Evolutionary conservation across 2,329 filamentous ascomycete genomes (phyloP), one percentile per base, ranked within the genome.

Genomic region (Gaeumannomyces sp.): DNA sequence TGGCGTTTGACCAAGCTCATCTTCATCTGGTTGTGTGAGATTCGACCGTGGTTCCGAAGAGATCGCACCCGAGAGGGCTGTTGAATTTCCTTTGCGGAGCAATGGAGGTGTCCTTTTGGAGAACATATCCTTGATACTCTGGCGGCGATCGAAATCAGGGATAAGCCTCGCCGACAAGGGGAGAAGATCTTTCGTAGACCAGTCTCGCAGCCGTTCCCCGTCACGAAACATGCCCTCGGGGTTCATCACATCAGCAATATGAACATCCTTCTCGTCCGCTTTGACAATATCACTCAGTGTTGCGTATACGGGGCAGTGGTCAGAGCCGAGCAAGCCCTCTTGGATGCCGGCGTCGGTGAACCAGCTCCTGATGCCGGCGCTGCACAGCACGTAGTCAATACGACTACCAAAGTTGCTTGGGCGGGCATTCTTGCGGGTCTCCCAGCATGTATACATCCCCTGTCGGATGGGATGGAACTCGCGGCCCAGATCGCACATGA

Each of bases 381-480:
- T 95, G 73, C 92, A 96, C 4, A 98, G 82, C 25, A 99, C 85
- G 76, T 96, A 98, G 76, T 99, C 95, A 70, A 98, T 98, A 50
- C 95, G 86, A 64, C 91, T 90, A 7, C 95, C 95, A 75, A 90
- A 96, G 74, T 98, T 98, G 3, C 91, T 93, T 3, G 94, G 94
- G n/a, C 95, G 84, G n/a, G 92, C 91, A 75, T 98, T 98, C 72
- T 93, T 90, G 74, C 91, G 93, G 62, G 92, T 93, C 68, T 98
- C 93, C 94, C 94, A 98, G 75, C 94, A 97, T 0, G 95, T 98
- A 75, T 92, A 98, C 95, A 99, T 98, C 67, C 92, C 92, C 67
- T 82, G 81, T 56, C 95, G 84, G n/a, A 80, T 77, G 0, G 91
- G 90, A 72, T 97, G 90, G 72, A 93, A 96, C 31, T 84, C 85